Evolutionary conservation across 2,329 filamentous ascomycete genomes (phyloP).

Genomic region (Plectosphaerella cucumerina): DNA sequence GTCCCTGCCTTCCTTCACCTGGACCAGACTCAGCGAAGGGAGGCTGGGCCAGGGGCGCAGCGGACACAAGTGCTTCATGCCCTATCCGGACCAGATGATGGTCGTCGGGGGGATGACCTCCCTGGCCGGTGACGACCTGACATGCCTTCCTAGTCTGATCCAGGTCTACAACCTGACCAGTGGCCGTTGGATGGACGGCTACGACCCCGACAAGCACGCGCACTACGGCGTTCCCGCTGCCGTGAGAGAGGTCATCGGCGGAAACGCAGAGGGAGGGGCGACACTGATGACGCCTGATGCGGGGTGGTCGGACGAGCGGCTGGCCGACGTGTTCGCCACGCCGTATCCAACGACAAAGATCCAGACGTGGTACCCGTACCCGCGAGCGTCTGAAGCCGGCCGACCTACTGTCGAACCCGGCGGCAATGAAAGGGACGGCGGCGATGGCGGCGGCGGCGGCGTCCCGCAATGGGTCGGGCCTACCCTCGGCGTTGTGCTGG

Average conservation of each 20-base stretch:
- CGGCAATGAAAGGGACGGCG: not conserved
- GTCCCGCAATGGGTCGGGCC: conserved; percentile 56
- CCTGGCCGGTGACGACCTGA: conserved; percentile 15
- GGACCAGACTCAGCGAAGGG: conserved; percentile 54
- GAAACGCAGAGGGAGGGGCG: conserved; percentile 61
- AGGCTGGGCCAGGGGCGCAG: conserved; percentile 48
- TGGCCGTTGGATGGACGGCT: conserved; percentile 64
- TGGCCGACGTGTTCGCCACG: conserved; percentile 49
- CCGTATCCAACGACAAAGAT: conserved; percentile 55
- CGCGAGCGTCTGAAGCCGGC: conserved; percentile 22
- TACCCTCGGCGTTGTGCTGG: conserved; percentile 58
- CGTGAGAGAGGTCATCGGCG: conserved; percentile 64
- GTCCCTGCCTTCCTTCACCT: conserved; percentile 75
- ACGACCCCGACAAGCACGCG: conserved; percentile 58
- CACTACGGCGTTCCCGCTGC: conserved; percentile 66
- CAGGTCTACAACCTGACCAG: conserved; percentile 71
- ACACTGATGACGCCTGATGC: conserved; percentile 60
- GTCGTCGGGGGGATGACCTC: conserved; percentile 64
- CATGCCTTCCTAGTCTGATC: conserved; percentile 49
- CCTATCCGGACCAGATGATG: conserved; percentile 78
- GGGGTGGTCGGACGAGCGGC: conserved; percentile 46
- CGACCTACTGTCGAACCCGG: conserved; percentile 12
- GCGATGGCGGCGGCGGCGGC: conserved; percentile 23
- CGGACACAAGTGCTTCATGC: conserved; percentile 71
- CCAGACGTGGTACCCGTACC: conserved; percentile 58